Conservation (phyloP, 2,329 filamentous ascomycete genomes). For the Ciborinia camelliae region DNA sequence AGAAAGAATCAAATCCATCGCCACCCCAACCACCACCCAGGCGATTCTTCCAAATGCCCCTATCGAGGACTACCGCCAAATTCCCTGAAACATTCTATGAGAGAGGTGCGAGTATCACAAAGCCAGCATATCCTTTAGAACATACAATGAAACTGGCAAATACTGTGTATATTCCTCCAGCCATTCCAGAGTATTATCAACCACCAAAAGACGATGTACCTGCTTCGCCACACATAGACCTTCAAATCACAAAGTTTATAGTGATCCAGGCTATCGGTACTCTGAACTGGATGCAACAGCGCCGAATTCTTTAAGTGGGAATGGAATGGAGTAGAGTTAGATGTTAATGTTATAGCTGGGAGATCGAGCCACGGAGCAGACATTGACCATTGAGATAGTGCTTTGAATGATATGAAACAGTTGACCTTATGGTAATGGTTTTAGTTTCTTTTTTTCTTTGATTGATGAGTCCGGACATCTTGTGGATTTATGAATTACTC, state of each 20-base stretch:
- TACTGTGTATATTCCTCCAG: neutral
- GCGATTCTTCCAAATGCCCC: neutral
- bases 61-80: neutral
- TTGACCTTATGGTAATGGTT: neutral
- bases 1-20: neutral
- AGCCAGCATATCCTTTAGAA: neutral
- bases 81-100: neutral
- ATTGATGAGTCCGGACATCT: too few relatives aligned
- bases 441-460: too few relatives aligned
- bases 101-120: neutral
- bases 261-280: neutral
- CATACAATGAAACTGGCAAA: neutral
- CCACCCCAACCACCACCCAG: neutral
- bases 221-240: neutral
- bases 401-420: neutral
- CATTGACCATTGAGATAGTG: neutral
- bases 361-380: neutral
- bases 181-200: neutral
- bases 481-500: neutral
- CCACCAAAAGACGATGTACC: neutral
- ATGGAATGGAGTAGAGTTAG: neutral
- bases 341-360: neutral
- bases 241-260: neutral
- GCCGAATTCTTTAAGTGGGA: neutral
- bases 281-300: slow-evolving; percentile 1